Evolutionary conservation across 257 asterid genomes (phyloP), one percentile per base, ranked within the genome.

Genomic region (Jacaranda mimosifolia): DNA sequence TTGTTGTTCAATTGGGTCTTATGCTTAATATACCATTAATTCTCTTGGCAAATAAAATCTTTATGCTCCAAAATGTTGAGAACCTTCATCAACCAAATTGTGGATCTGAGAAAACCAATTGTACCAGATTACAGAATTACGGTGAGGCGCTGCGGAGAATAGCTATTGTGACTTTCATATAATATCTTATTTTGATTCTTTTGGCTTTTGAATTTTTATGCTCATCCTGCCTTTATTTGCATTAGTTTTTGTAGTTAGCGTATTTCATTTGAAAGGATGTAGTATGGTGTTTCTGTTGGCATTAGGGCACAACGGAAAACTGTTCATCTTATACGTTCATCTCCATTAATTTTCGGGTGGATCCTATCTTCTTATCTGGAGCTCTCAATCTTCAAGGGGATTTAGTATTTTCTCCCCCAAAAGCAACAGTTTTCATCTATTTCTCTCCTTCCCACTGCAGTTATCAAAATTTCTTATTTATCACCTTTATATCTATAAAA

Each of bases 1-100:
- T n/a, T 78, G 14, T 43, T 66, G 35, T 63, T 73, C 51, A 36
- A 57, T 77, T 70, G 19, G 40, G 32, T 19, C 56, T 70, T 43
- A n/a, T 57, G 46, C 66, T 46, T 45, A 57, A n/a, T 36, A 12
- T 38, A 40, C 4, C 8, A n/a, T 43, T 39, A 39, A 45, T 13
- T 51, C 17, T 52, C 40, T 53, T 15, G 9, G 15, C 57, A 56
- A 51, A 36, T 48, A 36, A 35, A 38, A 7, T 58, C 26, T 65
- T n/a, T 53, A 11, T 77, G 57, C 39, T 57, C 52, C 51, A 18
- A 56, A 53, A 67, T n/a, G 3, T 64, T 17, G 46, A 57, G 15
- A 64, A 45, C 13, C 36, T 72, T 10, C 14, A 60, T 60, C 49
- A 74, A 52, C 40, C 72, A 58, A 35, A 60, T 11, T 21, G 7